Base-by-base conservation (phyloP, 768 basidiomycete genomes). In the Dacryopinax primogenitus region DNA sequence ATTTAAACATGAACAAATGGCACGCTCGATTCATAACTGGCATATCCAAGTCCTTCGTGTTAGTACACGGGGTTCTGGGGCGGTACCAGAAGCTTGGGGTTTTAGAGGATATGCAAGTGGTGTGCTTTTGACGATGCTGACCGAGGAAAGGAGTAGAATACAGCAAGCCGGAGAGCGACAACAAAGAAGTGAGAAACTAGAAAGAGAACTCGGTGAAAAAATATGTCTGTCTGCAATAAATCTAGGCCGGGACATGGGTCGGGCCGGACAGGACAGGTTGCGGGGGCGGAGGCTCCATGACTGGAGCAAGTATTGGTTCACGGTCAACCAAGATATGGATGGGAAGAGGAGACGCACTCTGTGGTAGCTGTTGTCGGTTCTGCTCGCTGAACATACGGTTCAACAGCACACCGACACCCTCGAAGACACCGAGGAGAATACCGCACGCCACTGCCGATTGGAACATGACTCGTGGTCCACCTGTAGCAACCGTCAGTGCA, bases 361-460 rank as follows among this genome's bases (percentile, higher is more conserved):
- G 87, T 67, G 88, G 86, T 76, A 90, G 78, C 73, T 88, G 87
- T 69, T 88, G 90, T 71, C 88, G 81, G 70, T 86, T 84, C 65
- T 83, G 83, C 73, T 90, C 90, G 71, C 87, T 88, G 75, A 96
- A 88, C 69, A 93, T 87, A 67, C 95, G 84, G 61, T 86, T 87
- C 67, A 97, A 79, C 28, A 98, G 80, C 7, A 98, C 94, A 70
- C 95, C 95, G 23, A 97, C 92, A 71, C 94, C 94, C 76, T 92
- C 89, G 72, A 93, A 90, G 13, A 92, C 89, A 69, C 95, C 94
- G 28, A 99, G 83, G 28, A 99, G 80, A 66, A 99, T 94, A 73
- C 94, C 95, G 73, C 96, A 98, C 16, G 90, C 90, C 51, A 99
- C 82, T 18, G 95, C 95, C n/a, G 90, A 93, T 16, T 88, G 87